Conservation (phyloP, 257 asterid genomes). For the Nyctanthes arbortristis region DNA sequence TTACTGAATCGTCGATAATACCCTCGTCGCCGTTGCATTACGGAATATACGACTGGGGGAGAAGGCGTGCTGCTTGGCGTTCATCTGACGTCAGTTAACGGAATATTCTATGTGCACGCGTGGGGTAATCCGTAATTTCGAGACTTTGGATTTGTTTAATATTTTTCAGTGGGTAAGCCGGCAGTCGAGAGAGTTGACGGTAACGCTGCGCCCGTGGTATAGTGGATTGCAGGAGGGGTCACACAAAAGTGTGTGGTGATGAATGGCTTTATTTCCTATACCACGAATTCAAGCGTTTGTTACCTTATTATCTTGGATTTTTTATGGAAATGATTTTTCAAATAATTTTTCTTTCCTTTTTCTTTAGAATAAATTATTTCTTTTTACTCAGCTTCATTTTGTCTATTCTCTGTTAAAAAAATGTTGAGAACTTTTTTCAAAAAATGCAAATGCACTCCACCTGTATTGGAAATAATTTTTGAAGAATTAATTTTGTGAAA, state of each 20-base stretch:
- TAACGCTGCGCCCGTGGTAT: not conserved
- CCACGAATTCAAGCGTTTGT: too few species aligned
- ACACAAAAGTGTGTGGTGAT: not conserved
- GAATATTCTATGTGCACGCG: constrained; percentile 32
- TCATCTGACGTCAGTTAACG: constrained; percentile 7
- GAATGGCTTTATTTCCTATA: not conserved
- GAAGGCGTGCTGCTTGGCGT: too few species aligned
- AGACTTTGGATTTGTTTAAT: not conserved
- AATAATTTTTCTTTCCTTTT: too few species aligned
- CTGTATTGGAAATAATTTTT: too few species aligned
- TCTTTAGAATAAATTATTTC: too few species aligned
- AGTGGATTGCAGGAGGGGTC: not conserved
- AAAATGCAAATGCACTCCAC: too few species aligned
- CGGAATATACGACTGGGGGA: constrained; percentile 10
- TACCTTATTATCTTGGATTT: too few species aligned
- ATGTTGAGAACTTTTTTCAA: too few species aligned
- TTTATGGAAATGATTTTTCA: too few species aligned
- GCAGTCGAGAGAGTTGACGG: not conserved
- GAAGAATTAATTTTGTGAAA: too few species aligned
- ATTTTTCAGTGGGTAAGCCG: not conserved
- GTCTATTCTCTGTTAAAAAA: too few species aligned
- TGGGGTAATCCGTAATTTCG: not conserved
- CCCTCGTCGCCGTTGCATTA: constrained; percentile 24
- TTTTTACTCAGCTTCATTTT: too few species aligned
- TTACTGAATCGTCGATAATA: constrained; percentile 25